Conservation (phyloP, 2,329 filamentous ascomycete species). For the Sporothrix curviconia region DNA sequence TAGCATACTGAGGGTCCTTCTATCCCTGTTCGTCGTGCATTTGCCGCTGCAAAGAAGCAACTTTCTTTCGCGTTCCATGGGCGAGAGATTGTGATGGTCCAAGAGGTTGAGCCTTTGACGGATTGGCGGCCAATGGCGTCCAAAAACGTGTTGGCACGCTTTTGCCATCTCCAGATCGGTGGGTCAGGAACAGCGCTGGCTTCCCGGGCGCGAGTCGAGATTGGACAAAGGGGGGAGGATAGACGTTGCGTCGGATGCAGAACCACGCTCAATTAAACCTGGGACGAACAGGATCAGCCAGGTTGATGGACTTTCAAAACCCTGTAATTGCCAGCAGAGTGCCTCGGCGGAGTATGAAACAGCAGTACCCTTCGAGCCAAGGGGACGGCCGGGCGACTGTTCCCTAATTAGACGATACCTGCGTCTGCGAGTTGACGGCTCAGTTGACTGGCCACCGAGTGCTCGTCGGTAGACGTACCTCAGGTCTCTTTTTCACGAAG, state of each 20-base stretch:
- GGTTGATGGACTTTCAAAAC: slow-evolving; percentile 50
- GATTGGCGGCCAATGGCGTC: slow-evolving; percentile 47
- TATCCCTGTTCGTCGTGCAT: slow-evolving; percentile 52
- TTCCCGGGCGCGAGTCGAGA: slow-evolving; percentile 38
- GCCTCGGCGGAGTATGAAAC: slow-evolving; percentile 38
- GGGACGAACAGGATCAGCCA: slow-evolving; percentile 39
- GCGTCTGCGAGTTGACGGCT: slow-evolving; percentile 44
- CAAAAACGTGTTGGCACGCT: slow-evolving; percentile 47
- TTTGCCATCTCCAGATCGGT: slow-evolving; percentile 53
- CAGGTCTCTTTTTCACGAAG: slow-evolving; percentile 64
- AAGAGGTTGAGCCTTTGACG: slow-evolving; percentile 44
- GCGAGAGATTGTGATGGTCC: slow-evolving; percentile 50
- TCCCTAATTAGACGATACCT: slow-evolving; percentile 43
- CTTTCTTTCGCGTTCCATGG: slow-evolving; percentile 47
- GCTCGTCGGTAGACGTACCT: slow-evolving; percentile 46
- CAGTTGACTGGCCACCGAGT: slow-evolving; percentile 35
- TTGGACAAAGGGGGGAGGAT: slow-evolving; percentile 37
- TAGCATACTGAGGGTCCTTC: slow-evolving; percentile 57
- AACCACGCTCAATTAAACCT: slow-evolving; percentile 47
- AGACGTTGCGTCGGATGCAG: slow-evolving; percentile 44
- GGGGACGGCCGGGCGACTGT: slow-evolving; percentile 34
- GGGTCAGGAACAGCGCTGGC: slow-evolving; percentile 52
- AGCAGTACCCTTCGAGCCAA: slow-evolving; percentile 40
- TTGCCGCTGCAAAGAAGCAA: slow-evolving; percentile 42
- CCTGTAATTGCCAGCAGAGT: slow-evolving; percentile 38